These are phyloP conservation scores for Stephania cephalantha DNA, from an alignment of 164 flowering plant genomes.

Conservation along the genomic window DNA sequence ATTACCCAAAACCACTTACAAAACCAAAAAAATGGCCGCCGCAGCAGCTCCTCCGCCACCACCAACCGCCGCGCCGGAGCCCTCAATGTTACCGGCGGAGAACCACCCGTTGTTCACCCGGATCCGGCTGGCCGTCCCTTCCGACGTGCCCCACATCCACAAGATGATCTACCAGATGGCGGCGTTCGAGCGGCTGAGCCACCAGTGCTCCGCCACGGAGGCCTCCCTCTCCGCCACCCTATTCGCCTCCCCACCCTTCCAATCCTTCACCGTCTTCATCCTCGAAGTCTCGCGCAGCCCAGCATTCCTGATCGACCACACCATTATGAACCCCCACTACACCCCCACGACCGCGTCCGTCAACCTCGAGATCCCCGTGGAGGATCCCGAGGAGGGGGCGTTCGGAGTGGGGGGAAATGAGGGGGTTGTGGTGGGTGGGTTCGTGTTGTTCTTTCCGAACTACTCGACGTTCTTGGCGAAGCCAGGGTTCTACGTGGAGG, in stretches of 20 bases:
- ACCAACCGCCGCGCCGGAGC: constrained; percentile 1
- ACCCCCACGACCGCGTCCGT: constrained; percentile 26
- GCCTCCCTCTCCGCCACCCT: constrained; percentile 62
- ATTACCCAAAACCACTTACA: too few species aligned
- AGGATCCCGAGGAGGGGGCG: constrained; percentile 43
- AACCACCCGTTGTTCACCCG: constrained; percentile 21
- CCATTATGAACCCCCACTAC: constrained; percentile 16
- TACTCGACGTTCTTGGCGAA: constrained; percentile 67
- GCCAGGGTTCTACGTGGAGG: constrained; percentile 87
- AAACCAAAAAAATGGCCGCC: constrained; percentile 3
- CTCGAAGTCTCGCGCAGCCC: constrained; percentile 57
- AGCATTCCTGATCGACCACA: constrained; percentile 26
- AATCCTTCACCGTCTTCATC: constrained; percentile 74
- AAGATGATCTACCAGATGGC: constrained; percentile 85
- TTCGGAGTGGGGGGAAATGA: constrained; percentile 25
- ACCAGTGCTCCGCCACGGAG: constrained; percentile 69
- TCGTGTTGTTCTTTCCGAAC: constrained; percentile 78
- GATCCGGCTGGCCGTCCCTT: constrained; percentile 51
- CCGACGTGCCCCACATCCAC: constrained; percentile 75
- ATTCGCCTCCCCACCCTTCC: constrained; percentile 66
- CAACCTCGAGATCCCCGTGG: constrained; percentile 31
- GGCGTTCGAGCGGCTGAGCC: constrained; percentile 68
- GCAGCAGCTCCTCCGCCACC: constrained; percentile 12
- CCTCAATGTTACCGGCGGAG: constrained; percentile 7
- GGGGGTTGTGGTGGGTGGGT: constrained; percentile 55